phyloP scores from a whole-genome alignment of 225 moss, liverwort and hornwort genomes.

The Rhytidiadelphus loreus region DNA sequence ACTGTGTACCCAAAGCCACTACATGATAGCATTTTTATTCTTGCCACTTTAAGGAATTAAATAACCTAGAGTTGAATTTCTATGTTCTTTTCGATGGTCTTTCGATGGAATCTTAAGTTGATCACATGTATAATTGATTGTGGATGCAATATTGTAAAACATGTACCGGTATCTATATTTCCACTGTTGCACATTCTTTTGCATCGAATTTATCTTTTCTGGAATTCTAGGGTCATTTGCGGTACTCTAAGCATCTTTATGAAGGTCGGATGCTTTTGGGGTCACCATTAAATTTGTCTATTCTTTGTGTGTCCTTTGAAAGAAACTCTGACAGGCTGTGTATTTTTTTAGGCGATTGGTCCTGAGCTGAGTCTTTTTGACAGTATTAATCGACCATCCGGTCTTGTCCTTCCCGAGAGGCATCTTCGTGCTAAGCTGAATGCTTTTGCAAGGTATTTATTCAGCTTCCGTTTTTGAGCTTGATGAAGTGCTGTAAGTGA shows the following conservation, averaged over 20 bases:
- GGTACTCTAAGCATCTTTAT: neutral
- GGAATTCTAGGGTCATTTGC: neutral
- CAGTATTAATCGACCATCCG: constrained; percentile 52
- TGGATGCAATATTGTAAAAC: neutral
- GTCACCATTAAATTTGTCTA: neutral
- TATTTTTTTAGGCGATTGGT: constrained; percentile 58
- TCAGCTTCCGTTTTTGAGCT: neutral
- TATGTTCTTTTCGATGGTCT: neutral
- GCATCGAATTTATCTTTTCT: neutral
- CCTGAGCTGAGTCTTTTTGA: constrained; percentile 88
- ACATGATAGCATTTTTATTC: neutral
- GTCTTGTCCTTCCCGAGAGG: constrained; percentile 58
- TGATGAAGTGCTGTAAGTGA: neutral
- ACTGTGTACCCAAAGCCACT: neutral
- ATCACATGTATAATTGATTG: neutral
- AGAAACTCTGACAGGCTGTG: neutral
- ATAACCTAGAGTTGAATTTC: neutral
- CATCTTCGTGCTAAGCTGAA: constrained; percentile 79
- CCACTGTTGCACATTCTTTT: neutral
- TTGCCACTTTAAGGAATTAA: neutral
- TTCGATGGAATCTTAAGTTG: neutral
- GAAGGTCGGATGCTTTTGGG: neutral
- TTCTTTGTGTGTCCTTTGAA: neutral
- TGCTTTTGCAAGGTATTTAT: constrained; percentile 60
- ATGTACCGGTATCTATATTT: neutral